Base-by-base conservation (phyloP, 1,284 basidiomycete genomes). In the Cryptococcus sp. region DNA sequence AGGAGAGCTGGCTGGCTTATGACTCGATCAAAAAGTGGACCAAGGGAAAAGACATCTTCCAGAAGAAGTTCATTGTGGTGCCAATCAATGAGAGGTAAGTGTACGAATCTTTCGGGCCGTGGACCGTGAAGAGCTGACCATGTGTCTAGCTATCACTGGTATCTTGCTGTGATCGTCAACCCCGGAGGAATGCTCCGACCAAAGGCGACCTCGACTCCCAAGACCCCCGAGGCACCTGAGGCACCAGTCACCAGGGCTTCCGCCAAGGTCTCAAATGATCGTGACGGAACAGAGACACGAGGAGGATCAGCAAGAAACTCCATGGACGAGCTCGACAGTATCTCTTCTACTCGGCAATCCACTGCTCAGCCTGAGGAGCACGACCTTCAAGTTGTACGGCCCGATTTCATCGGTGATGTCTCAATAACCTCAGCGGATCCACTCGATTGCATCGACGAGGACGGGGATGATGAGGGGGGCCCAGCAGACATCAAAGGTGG, bases 61-160 rank as follows among this genome's bases (percentile, higher is more conserved):
- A 83, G 59, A 98, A 98, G 82, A 88, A 89, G 69, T 96, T 89
- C 69, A 82, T 99, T 60, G 86, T 99, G 45, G 84, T 99, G 2
- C 96, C 96, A 1, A 96, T 99, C 78, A 97, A 99, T 70, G 96
- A 99, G 76, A 83, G 93, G 89, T 94, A 73, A 55, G 86, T 76
- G 3, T 44, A 49, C 17, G 10, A 11, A 46, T n/a, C 38, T 40
- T 40, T 40, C 29, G 47, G 19, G 20, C 16, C 11, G 3, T 25
- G 46, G 17, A 13, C 13, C 20, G 17, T 20, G 6, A 15, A 4
- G 5, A 11, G 26, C 26, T 38, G 26, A 29, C 10, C 3, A 44
- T 19, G 22, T 15, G 17, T 17, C 19, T 16, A 95, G 92, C 68
- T 80, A 92, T 46, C 96, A 99, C 79, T 99, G 96, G 96, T 99